These are phyloP conservation scores for Linum usitatissimum DNA, from an alignment of 345 rosid genomes.

Conservation along the genomic window DNA sequence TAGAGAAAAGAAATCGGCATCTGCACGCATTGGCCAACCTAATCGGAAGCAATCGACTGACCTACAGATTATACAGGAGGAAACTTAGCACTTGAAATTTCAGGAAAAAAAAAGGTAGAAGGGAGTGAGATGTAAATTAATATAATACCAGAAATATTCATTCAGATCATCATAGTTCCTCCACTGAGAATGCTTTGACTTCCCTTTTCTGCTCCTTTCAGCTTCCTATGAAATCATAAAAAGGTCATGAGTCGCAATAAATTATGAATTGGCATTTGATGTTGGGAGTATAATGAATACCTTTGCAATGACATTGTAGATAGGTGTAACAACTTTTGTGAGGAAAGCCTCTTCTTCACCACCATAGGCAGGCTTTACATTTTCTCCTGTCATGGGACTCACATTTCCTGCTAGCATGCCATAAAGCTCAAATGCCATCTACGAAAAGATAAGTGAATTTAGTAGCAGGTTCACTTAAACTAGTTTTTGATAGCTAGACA, in stretches of 20 bases:
- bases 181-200: constrained; percentile 98
- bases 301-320: constrained; percentile 71
- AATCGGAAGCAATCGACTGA: constrained; percentile 90
- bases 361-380: constrained; percentile 95
- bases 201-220: constrained; percentile 65
- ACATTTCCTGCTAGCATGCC: constrained; percentile 98
- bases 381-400: constrained; percentile 96
- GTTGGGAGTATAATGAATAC: constrained; percentile 22
- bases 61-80: constrained; percentile 37
- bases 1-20: constrained; percentile 77
- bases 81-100: constrained; percentile 6
- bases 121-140: constrained; percentile 2
- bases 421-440: constrained; percentile 99
- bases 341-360: constrained; percentile 96
- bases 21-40: constrained; percentile 99
- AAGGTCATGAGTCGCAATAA: neutral
- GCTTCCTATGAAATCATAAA: constrained; percentile 53
- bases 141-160: constrained; percentile 81
- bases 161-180: constrained; percentile 97
- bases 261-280: neutral
- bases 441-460: constrained; percentile 7
- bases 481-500: neutral
- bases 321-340: constrained; percentile 85
- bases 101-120: neutral
- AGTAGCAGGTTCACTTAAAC: neutral